Base-by-base conservation (phyloP, 2,329 filamentous ascomycete species). In the Claviceps arundinis region DNA sequence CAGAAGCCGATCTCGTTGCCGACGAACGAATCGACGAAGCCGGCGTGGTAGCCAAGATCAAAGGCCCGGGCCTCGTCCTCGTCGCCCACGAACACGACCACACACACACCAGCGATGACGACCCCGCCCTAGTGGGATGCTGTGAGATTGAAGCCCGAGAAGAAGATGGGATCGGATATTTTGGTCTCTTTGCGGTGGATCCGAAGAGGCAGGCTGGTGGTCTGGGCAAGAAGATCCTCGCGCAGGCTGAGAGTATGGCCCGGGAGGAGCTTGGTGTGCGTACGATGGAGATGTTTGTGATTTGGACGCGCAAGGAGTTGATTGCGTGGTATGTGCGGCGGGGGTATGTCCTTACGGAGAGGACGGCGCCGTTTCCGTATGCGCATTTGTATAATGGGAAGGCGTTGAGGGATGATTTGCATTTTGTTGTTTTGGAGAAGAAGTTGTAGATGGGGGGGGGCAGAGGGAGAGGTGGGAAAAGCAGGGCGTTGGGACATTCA, bases 121-220 rank as follows among this genome's bases (percentile, higher is more conserved):
- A 47, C 44, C 56, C 56, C 42, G 41, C 49, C 0, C 62, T 72
- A 2, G 61, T 70, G 2, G 67, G 66, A n/a, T 75, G 73, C 64
- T 74, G 71, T 58, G 72, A 75, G 52, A 53, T 76, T 3, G 54
- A 64, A 26, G 60, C 59, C 37, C 62, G 59, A 17, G 54, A 55
- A 26, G 55, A 56, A 26, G 55, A 56, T 30, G 60, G 55, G 37
- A 54, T 64, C 38, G 67, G 65, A 17, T 72, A 74, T 60, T 73
- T 76, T 50, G 72, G 72, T 49, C 65, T 76, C 38, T 73, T 77
- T 19, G 73, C 73, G 42, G 73, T 77, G 0, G 67, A 71, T 40
- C 70, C 70, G 2, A 51, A 52, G 4, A 56, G 62, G 30, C 73
- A 76, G 60, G 68, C 66, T 4, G 68, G 69, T 14, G 73, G 74